Evolutionary conservation across 192 early-diverging fungal species (phyloP).

Genomic region (Coemansia sp.): DNA sequence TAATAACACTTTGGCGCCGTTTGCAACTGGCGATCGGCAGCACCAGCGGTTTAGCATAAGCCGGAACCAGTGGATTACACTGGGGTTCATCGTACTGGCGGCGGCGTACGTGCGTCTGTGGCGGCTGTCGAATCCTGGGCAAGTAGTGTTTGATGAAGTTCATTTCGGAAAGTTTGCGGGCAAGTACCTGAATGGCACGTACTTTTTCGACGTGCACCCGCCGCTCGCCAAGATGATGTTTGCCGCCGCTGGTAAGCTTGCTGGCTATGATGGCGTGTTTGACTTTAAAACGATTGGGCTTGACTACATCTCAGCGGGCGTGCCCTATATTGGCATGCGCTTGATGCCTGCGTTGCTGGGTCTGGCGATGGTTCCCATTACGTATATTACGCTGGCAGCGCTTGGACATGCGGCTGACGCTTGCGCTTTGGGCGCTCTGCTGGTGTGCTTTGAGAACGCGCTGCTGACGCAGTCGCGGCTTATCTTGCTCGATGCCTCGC

Average conservation of each 20-base stretch:
- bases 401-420: constrained; percentile 75
- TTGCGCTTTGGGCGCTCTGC: constrained; percentile 70
- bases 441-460: constrained; percentile 92
- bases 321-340: constrained; percentile 93
- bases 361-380: constrained; percentile 80
- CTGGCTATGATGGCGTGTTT: constrained; percentile 93
- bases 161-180: constrained; percentile 98
- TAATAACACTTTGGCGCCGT: constrained; percentile 9
- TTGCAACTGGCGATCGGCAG: constrained; percentile 22
- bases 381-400: constrained; percentile 78
- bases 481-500: constrained; percentile 91
- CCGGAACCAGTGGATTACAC: constrained; percentile 51
- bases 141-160: constrained; percentile 91
- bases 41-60: constrained; percentile 35
- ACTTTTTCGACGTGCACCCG: constrained; percentile 96
- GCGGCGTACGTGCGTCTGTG: constrained; percentile 54
- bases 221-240: constrained; percentile 94
- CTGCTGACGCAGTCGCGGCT: constrained; percentile 89
- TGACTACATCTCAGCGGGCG: constrained; percentile 85
- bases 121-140: constrained; percentile 31
- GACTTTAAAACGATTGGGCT: constrained; percentile 93
- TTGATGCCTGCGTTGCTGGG: constrained; percentile 80
- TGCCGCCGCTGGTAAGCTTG: constrained; percentile 73
- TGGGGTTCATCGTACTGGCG: constrained; percentile 44
- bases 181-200: constrained; percentile 83